phyloP scores from a whole-genome alignment of 2,329 filamentous ascomycete species.

The Aspergillus floridensis region DNA sequence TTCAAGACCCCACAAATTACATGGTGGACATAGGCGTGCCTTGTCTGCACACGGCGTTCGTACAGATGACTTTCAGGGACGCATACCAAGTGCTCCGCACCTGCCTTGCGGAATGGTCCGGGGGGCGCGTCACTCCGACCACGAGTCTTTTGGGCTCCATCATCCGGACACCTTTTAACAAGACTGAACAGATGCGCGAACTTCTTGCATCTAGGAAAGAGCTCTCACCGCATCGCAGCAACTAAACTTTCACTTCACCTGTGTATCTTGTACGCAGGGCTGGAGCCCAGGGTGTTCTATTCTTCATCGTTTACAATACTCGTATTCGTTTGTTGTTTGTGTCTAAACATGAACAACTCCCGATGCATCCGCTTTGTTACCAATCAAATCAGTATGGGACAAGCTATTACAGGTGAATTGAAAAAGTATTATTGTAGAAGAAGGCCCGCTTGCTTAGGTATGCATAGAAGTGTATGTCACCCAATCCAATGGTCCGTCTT shows the following conservation, averaged over 20 bases:
- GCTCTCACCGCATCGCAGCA: not conserved
- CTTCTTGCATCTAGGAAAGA: not conserved
- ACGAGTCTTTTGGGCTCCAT: slow-evolving; percentile 25
- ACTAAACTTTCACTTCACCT: not conserved
- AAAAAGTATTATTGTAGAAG: not conserved
- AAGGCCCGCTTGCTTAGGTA: slow-evolving; percentile 16
- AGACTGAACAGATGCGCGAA: not conserved
- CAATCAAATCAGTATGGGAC: not conserved
- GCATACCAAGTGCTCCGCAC: slow-evolving; percentile 27
- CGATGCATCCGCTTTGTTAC: not conserved
- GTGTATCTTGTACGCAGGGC: not conserved
- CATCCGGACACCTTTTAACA: slow-evolving; percentile 19
- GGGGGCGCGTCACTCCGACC: not conserved
- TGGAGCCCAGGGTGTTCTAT: not conserved
- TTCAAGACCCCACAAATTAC: slow-evolving; percentile 60
- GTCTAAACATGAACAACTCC: not conserved
- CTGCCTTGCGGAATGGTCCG: slow-evolving; percentile 27
- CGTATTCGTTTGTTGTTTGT: not conserved
- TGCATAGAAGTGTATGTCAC: slow-evolving; percentile 1
- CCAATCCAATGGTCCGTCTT: slow-evolving; percentile 7
- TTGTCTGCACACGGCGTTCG: slow-evolving; percentile 49
- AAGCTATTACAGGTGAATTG: not conserved
- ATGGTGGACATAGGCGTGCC: slow-evolving; percentile 57
- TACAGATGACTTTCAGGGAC: slow-evolving; percentile 45
- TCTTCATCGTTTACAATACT: not conserved